Evolutionary conservation across 164 flowering plant genomes (phyloP), one percentile per base, ranked within the genome.

Genomic region (Aristolochia fimbriata): DNA sequence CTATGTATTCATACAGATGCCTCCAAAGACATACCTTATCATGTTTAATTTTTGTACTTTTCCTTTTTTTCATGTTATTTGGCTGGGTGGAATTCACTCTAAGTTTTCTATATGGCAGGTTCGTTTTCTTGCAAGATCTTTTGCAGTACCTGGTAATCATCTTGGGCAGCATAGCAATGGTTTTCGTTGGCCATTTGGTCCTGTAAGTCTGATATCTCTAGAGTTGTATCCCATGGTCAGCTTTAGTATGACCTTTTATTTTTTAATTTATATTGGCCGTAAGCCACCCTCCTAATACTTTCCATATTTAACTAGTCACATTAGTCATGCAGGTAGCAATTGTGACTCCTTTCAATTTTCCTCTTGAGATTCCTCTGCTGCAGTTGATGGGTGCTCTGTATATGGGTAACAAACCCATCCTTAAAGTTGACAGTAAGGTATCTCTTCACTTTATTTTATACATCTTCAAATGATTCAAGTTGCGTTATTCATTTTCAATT

Each of bases 301-400:
- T 37, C 8, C 43, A 37, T 37, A 13, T 13, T 3, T 21, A 21
- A 52, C 27, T 52, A 52, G 27, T 10, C 23, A 5, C 15, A 22
- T 52, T 10, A 22, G 15, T 52, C 66, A 15, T 77, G 65, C 81
- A 94, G 99, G 97, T 94, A 65, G 84, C 89, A 41, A 81, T 93
- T 50, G 51, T 93, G 47, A 88, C 99, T 64, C 99, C 99, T 17
- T 94, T 94, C 77, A 94, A 94, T 76, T 91, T 94, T 58, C 97
- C 99, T 41, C 67, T 94, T 21, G 99, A 94, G 79, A 94, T 94
- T 73, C 99, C 99, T 30, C 61, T 82, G 22, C 85, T 94, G 65
- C 99, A 94, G 71, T 66, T 94, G 81, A 94, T 94, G 99, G 99
- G 99, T 53, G 96, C 99, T 48, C 89, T 94, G 57, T 94, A 91